Percentiles rank a stretch among this genome's conserved stretches.
phyloP scores from a whole-genome alignment of 192 early-diverging fungal genomes.

The Entrophospora sp. region DNA sequence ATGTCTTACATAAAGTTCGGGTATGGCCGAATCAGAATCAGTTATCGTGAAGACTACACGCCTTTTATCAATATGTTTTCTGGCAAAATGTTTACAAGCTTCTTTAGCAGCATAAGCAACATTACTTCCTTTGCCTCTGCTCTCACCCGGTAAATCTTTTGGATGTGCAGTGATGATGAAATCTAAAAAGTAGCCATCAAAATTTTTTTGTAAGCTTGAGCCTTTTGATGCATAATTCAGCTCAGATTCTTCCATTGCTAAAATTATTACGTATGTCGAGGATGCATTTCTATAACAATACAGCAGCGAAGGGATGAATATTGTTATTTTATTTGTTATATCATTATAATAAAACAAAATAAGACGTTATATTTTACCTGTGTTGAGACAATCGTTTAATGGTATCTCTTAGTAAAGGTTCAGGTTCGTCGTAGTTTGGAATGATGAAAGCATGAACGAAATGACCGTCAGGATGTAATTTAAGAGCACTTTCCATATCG shows the following conservation, averaged over 20 bases:
- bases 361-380: slow-evolving; percentile 29
- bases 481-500: slow-evolving; percentile 29
- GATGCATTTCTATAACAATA: slow-evolving; percentile 30
- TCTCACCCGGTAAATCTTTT: slow-evolving; percentile 52
- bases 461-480: slow-evolving; percentile 25
- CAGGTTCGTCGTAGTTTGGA: slow-evolving; percentile 63
- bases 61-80: slow-evolving; percentile 35
- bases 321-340: too few species aligned
- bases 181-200: slow-evolving; percentile 52
- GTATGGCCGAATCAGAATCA: slow-evolving; percentile 65
- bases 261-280: slow-evolving; percentile 49
- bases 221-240: slow-evolving; percentile 47
- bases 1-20: slow-evolving; percentile 59
- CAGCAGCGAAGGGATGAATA: too few species aligned
- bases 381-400: slow-evolving; percentile 59
- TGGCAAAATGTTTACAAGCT: slow-evolving; percentile 23
- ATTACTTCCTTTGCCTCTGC: slow-evolving; percentile 65
- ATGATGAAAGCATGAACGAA: slow-evolving; percentile 63
- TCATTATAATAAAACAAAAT: background rate
- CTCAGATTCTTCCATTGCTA: slow-evolving; percentile 72
- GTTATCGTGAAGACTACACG: slow-evolving; percentile 61
- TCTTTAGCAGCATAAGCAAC: slow-evolving; percentile 55
- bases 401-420: slow-evolving; percentile 59
- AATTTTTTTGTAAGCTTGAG: slow-evolving; percentile 40
- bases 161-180: slow-evolving; percentile 67